phyloP scores from a whole-genome alignment of 306 rosid species.

The Prunus padus region DNA sequence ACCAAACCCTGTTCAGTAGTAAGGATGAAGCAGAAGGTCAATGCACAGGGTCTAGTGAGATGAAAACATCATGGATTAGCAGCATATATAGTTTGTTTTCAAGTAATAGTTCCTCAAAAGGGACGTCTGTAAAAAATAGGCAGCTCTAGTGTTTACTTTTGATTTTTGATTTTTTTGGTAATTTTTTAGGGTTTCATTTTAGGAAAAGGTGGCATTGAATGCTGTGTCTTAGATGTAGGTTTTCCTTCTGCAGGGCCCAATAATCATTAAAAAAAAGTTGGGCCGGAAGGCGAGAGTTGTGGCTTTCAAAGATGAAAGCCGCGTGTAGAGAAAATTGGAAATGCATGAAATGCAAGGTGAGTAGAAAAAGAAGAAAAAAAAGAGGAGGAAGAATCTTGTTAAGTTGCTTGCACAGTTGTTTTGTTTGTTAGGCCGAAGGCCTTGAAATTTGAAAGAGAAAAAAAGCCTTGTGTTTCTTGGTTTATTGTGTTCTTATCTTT shows the following conservation, averaged over 20 bases:
- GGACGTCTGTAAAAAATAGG: conserved; percentile 68
- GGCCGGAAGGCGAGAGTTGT: conserved; percentile 42
- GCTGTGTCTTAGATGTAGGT: conserved; percentile 51
- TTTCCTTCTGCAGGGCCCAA: conserved; percentile 51
- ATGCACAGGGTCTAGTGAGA: conserved; percentile 85
- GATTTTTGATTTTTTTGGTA: conserved; percentile 27
- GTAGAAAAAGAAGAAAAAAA: background rate
- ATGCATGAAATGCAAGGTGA: conserved; percentile 27
- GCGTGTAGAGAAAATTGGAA: conserved; percentile 62
- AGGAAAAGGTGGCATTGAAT: conserved; percentile 37
- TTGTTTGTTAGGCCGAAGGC: conserved; percentile 72
- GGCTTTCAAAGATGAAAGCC: conserved; percentile 75
- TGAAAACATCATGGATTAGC: conserved; percentile 64
- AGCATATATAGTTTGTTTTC: conserved; percentile 49
- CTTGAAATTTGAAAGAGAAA: conserved; percentile 29
- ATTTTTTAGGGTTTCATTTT: conserved; percentile 48
- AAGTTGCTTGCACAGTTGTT: conserved; percentile 31
- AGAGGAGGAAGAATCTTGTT: conserved; percentile 1
- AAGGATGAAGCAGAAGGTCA: conserved; percentile 76
- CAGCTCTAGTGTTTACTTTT: conserved; percentile 33
- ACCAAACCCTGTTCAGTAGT: conserved; percentile 85
- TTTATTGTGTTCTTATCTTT: background rate
- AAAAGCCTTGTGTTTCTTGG: conserved; percentile 14
- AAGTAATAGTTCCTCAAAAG: conserved; percentile 57
- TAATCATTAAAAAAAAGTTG: conserved; percentile 50